phyloP scores from a whole-genome alignment of 2,329 filamentous ascomycete species.

The Plectosphaerella cucumerina region DNA sequence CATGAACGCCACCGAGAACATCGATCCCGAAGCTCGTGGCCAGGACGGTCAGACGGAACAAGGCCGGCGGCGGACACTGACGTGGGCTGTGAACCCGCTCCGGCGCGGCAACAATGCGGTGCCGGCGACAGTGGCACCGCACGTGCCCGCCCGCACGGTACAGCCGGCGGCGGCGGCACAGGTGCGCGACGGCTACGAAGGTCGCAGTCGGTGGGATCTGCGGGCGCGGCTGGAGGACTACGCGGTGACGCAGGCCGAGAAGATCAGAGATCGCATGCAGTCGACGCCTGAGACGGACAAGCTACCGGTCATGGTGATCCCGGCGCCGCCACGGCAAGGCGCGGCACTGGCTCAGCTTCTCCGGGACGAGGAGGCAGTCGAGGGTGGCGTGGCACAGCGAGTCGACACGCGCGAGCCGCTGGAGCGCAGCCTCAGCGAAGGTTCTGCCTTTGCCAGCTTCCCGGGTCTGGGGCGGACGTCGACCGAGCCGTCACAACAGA shows the following conservation, averaged over 20 bases:
- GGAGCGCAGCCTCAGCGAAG: conserved; percentile 7
- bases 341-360: conserved; percentile 52
- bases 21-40: conserved; percentile 22
- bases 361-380: conserved; percentile 42
- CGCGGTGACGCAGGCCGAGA: conserved; percentile 56
- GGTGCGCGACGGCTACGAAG: conserved; percentile 14
- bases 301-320: conserved; percentile 57
- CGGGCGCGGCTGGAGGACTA: conserved; percentile 56
- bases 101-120: conserved; percentile 8
- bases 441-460: conserved; percentile 7
- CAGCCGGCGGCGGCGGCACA: conserved; percentile 9
- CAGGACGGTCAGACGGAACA: conserved; percentile 11
- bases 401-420: conserved; percentile 4
- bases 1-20: conserved; percentile 5
- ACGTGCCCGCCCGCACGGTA: conserved; percentile 6
- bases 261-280: conserved; percentile 50
- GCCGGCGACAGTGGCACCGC: conserved; percentile 4
- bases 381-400: neutral
- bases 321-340: conserved; percentile 55
- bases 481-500: conserved; percentile 6
- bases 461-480: conserved; percentile 5
- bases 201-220: conserved; percentile 47
- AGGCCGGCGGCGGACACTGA: conserved; percentile 24
- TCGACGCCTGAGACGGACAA: conserved; percentile 50
- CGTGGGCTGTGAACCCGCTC: conserved; percentile 22